Evolutionary conservation across 176 grass and related monocot genomes (phyloP).

Genomic region (Panicum miliaceum): DNA sequence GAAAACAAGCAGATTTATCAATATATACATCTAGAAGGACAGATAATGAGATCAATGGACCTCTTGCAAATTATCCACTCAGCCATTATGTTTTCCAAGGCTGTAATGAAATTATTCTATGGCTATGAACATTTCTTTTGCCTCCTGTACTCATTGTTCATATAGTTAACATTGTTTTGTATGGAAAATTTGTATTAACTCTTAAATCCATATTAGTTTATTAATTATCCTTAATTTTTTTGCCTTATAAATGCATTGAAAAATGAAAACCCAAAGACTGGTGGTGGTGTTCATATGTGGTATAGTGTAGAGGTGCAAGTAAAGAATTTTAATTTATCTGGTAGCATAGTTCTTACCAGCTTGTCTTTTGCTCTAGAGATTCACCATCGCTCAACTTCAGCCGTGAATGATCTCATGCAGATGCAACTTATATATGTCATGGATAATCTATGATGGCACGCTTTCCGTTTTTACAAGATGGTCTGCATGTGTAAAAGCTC

Average conservation of each 20-base stretch:
- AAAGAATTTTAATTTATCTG: not conserved
- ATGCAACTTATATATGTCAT: not conserved
- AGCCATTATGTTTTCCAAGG: slow-evolving; percentile 4
- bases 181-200: not conserved
- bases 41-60: not conserved
- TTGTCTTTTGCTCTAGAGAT: not conserved
- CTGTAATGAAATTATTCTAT: not conserved
- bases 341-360: not conserved
- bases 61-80: not conserved
- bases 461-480: not conserved
- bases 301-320: not conserved
- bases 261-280: not conserved
- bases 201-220: not conserved
- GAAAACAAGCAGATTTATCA: not conserved
- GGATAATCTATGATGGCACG: not conserved
- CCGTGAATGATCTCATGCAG: not conserved
- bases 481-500: not conserved
- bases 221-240: not conserved
- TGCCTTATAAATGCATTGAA: not conserved
- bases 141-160: not conserved
- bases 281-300: not conserved
- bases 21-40: not conserved
- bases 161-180: not conserved
- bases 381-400: not conserved
- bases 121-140: not conserved